Conservation (phyloP, 1,284 basidiomycete species). For the Porodaedalea pini region DNA sequence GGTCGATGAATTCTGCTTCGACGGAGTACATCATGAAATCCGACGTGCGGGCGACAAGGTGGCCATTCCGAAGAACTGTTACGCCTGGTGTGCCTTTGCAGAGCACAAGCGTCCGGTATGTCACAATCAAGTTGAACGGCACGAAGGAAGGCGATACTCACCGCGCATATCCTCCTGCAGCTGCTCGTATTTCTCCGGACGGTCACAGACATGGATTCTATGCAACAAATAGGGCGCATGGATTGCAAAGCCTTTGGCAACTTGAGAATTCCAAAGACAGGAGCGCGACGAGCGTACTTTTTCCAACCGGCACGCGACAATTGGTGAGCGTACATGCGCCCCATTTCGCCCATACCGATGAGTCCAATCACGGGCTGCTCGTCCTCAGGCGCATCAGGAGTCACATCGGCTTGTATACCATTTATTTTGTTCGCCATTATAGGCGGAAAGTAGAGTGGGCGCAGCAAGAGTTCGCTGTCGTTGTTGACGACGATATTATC, state of each 20-base stretch:
- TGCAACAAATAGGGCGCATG: neutral
- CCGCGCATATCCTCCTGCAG: slow-evolving; percentile 65
- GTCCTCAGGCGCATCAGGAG: slow-evolving; percentile 46
- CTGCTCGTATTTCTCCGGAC: slow-evolving; percentile 70
- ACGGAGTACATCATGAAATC: slow-evolving; percentile 94
- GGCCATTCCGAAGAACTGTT: slow-evolving; percentile 71
- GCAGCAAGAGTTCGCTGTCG: neutral
- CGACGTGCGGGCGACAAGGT: slow-evolving; percentile 78
- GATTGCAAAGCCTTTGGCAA: too few species aligned
- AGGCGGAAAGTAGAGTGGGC: neutral
- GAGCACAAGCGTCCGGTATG: neutral
- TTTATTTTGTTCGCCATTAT: slow-evolving; percentile 6
- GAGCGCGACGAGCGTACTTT: slow-evolving; percentile 49
- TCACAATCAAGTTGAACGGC: slow-evolving; percentile 9
- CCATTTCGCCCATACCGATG: slow-evolving; percentile 96
- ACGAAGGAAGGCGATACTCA: slow-evolving; percentile 30
- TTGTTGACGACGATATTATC: neutral
- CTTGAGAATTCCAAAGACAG: neutral
- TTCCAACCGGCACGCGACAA: slow-evolving; percentile 80
- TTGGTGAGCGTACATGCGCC: slow-evolving; percentile 83
- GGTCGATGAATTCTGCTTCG: slow-evolving; percentile 86
- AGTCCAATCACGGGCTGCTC: slow-evolving; percentile 78
- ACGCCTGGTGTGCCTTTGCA: slow-evolving; percentile 52
- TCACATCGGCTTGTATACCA: slow-evolving; percentile 11
- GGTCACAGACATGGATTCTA: slow-evolving; percentile 92